Base-by-base conservation (phyloP, 148 eudicot species). In the Amaranthus cruentus region DNA sequence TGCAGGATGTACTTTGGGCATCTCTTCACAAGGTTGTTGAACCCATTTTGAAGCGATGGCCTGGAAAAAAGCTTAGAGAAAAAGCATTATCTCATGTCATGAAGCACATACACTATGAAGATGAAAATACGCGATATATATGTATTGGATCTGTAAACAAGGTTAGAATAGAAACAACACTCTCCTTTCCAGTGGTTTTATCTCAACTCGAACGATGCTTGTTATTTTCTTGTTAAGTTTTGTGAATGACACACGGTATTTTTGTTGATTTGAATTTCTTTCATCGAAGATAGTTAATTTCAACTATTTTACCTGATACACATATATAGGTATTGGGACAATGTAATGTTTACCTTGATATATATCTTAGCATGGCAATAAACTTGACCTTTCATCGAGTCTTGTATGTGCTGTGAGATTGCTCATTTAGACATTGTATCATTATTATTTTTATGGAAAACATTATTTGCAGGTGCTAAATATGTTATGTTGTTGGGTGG, bases 401-500 rank as follows among this genome's bases (percentile, higher is more conserved):
- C 38, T 28, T 28, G 38, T 0, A 28, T 28, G 2, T 1, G 38
- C 38, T 28, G 38, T 28, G 38, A 28, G 38, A 28, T 28, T 28
- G 38, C 38, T 28, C 38, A 28, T 28, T 28, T 28, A 28, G 38
- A 28, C 38, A 28, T 28, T 28, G 38, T 28, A 1, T 28, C 38
- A 28, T 28, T 28, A 28, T 28, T 28, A 28, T 28, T 2, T 28
- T 28, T 28, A 21, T 70, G 46, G 57, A 14, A 54, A 61, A 64
- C 64, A 28, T 28, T 57, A 28, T 38, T 42, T 79, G 82, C 74
- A 79, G 82, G 96, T 91, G 69, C 52, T 91, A 75, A 88, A 96
- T 82, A 90, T 96, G 96, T 92, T 96, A 72, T 96, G 97, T 84
- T 96, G 99, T 80, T 96, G 97, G 97, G 91, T 76, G 69, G 99